Evolutionary conservation across 169 alveolate species (phyloP).

Genomic region (Plasmodium adleri): DNA sequence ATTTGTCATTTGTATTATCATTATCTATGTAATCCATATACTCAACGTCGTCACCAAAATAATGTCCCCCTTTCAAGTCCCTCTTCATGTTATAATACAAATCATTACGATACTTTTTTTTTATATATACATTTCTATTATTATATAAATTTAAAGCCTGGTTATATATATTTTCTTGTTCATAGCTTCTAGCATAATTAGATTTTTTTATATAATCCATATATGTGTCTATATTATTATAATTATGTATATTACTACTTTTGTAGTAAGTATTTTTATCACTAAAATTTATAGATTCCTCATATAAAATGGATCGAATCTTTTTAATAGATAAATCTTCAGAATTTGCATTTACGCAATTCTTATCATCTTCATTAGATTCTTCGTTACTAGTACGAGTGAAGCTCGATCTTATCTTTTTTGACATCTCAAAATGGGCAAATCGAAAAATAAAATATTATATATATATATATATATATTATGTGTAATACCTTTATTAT

Average conservation of each 20-base stretch:
- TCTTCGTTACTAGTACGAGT: slow-evolving; percentile 2
- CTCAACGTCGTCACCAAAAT: slow-evolving; percentile 37
- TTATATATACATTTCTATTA: slow-evolving; percentile 32
- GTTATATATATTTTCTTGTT: slow-evolving; percentile 57
- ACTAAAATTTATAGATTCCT: slow-evolving; percentile 38
- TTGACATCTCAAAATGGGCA: not conserved
- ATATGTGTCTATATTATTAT: slow-evolving; percentile 36
- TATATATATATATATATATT: slow-evolving; percentile 7
- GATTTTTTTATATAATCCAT: slow-evolving; percentile 36
- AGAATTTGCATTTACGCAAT: not conserved
- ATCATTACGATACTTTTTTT: slow-evolving; percentile 35
- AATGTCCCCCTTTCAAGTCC: not conserved
- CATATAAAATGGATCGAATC: slow-evolving; percentile 35
- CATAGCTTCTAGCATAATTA: slow-evolving; percentile 59
- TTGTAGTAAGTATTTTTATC: slow-evolving; percentile 53
- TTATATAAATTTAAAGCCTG: slow-evolving; percentile 48
- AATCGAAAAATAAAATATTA: not conserved
- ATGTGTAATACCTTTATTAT: no score
- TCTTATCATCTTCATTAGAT: slow-evolving; percentile 15
- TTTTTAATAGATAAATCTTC: slow-evolving; percentile 20
- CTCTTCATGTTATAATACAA: slow-evolving; percentile 19
- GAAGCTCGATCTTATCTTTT: slow-evolving; percentile 13
- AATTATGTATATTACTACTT: slow-evolving; percentile 40
- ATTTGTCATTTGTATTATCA: not conserved
- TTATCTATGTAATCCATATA: not conserved